Evolutionary conservation across 2,329 filamentous ascomycete genomes (phyloP).

Genomic region (Aspergillus fijiensis): DNA sequence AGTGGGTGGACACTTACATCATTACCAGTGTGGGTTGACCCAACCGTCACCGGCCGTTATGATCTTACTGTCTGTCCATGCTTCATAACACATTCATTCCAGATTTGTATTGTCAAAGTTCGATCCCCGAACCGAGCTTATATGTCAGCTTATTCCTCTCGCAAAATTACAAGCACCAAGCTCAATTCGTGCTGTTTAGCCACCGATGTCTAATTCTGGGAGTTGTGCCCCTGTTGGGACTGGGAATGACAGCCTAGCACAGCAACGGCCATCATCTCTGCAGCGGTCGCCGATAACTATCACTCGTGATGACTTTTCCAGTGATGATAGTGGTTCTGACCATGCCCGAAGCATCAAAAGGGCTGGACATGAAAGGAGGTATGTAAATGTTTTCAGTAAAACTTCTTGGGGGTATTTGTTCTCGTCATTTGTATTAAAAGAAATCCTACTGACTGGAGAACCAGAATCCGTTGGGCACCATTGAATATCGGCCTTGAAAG

Average conservation of each 20-base stretch:
- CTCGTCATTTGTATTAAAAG: not conserved
- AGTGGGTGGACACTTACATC: too few species aligned
- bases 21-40: too few species aligned
- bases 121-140: not conserved
- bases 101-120: not conserved
- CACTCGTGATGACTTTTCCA: not conserved
- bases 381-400: not conserved
- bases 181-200: not conserved
- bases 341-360: not conserved
- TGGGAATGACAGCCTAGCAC: not conserved
- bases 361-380: not conserved
- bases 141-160: not conserved
- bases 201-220: not conserved
- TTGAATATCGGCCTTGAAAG: conserved; percentile 69
- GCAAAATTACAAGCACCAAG: not conserved
- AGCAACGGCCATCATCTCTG: not conserved
- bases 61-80: not conserved
- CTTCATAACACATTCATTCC: not conserved
- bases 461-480: conserved; percentile 81
- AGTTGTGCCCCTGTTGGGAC: not conserved
- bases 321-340: not conserved
- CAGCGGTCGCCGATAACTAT: not conserved
- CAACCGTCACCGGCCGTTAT: not conserved
- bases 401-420: not conserved
- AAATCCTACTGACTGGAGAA: not conserved